Conservation (phyloP, 2,329 filamentous ascomycete genomes). For the Cytospora piceae region DNA sequence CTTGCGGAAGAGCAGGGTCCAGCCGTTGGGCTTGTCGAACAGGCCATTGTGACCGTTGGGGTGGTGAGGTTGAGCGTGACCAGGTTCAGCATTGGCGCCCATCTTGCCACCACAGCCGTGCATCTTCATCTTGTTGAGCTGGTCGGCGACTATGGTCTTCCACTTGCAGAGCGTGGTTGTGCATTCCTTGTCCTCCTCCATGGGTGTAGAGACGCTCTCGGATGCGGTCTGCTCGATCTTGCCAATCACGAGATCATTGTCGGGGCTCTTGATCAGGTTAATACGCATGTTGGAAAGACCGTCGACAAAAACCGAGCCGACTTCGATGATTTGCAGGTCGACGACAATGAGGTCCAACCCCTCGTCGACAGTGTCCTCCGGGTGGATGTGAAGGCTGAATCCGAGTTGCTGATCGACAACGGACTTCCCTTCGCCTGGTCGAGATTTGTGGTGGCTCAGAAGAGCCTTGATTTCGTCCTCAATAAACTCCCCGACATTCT, state of each 20-base stretch:
- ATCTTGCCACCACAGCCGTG: constrained; percentile 47
- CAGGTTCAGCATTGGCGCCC: constrained; percentile 32
- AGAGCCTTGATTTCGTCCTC: constrained; percentile 30
- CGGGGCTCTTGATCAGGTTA: constrained; percentile 62
- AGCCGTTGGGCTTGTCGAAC: constrained; percentile 37
- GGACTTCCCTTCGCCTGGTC: constrained; percentile 32
- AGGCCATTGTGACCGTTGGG: constrained; percentile 25
- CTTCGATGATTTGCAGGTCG: constrained; percentile 62
- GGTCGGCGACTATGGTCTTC: constrained; percentile 53
- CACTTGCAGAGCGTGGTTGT: constrained; percentile 57
- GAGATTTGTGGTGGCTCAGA: constrained; percentile 31
- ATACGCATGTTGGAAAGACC: constrained; percentile 60
- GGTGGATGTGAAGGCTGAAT: constrained; percentile 51
- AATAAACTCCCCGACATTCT: constrained; percentile 32
- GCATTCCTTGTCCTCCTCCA: constrained; percentile 43
- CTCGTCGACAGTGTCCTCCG: constrained; percentile 54
- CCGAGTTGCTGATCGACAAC: constrained; percentile 46
- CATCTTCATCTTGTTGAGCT: constrained; percentile 43
- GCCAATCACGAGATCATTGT: constrained; percentile 59
- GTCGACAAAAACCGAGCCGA: constrained; percentile 59
- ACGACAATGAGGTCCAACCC: constrained; percentile 57
- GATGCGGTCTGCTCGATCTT: constrained; percentile 46
- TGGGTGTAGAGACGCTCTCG: constrained; percentile 32
- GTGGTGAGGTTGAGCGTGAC: constrained; percentile 26
- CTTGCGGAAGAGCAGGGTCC: constrained; percentile 55